A percentile compares a stretch with the other conserved stretches of the same genome.
Conservation (phyloP, 768 basidiomycete genomes). For the Russula brevipes region DNA sequence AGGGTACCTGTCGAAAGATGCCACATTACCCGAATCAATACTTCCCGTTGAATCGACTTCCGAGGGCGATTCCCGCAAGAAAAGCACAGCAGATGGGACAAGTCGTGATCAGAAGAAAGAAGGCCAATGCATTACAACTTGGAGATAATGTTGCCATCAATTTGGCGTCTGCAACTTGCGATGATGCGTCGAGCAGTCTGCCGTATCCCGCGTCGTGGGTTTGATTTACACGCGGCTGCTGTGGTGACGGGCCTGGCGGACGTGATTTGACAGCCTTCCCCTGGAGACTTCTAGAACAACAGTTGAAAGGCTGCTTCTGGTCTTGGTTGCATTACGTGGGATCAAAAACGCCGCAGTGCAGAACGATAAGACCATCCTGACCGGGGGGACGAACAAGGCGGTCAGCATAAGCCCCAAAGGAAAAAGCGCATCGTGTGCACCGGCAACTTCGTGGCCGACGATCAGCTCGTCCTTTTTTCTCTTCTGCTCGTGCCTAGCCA, state of each 20-base stretch:
- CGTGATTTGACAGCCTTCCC: not conserved
- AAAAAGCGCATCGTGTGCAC: not conserved
- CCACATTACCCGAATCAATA: not conserved
- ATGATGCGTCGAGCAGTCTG: not conserved
- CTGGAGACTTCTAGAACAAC: not conserved
- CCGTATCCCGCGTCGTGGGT: not conserved
- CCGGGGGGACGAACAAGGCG: not conserved
- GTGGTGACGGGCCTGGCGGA: not conserved
- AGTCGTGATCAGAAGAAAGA: too few species aligned
- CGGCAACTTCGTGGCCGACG: not conserved
- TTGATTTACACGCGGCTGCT: not conserved
- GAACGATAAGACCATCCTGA: not conserved
- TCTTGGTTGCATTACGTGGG: not conserved
- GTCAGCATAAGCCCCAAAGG: too few species aligned
- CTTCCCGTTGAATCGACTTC: not conserved
- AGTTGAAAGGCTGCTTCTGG: too few species aligned
- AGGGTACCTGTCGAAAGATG: not conserved
- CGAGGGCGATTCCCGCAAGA: not conserved
- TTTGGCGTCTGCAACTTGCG: not conserved
- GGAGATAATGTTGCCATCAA: too few species aligned
- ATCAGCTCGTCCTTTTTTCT: not conserved
- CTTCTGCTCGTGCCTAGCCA: not conserved
- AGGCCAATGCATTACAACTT: too few species aligned
- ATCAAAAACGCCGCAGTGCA: not conserved
- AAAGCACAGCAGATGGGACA: not conserved